Conservation (phyloP, 225 moss, liverwort and hornwort species). For the Takakia lepidozioides region DNA sequence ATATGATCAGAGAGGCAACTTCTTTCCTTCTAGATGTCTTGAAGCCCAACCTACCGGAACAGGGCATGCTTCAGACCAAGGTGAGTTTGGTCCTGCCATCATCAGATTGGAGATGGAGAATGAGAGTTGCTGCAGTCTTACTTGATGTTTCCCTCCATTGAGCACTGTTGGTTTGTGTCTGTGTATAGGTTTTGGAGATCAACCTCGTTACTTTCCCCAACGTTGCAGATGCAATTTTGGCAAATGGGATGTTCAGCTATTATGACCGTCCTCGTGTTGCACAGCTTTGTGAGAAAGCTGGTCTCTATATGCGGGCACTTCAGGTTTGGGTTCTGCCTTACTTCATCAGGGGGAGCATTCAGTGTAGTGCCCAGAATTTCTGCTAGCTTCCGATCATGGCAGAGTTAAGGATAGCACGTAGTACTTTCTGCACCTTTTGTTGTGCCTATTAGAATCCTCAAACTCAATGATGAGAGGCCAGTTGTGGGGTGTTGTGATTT, state of each 20-base stretch:
- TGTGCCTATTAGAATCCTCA: no score
- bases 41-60: slow-evolving; percentile 95
- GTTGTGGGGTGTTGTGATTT: no score
- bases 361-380: no score
- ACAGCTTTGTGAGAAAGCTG: slow-evolving; percentile 99
- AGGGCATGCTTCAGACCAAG: slow-evolving; percentile 96
- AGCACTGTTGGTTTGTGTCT: no score
- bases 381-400: no score
- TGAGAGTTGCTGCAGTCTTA: no score
- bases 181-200: slow-evolving; percentile 84
- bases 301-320: slow-evolving; percentile 97
- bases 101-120: no score
- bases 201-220: slow-evolving; percentile 98
- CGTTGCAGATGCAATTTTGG: slow-evolving; percentile 97
- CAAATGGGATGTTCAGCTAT: slow-evolving; percentile 95
- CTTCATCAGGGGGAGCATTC: no score
- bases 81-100: no score
- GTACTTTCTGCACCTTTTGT: not conserved
- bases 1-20: slow-evolving; percentile 98
- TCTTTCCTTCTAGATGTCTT: slow-evolving; percentile 94
- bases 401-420: no score
- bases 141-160: no score
- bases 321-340: slow-evolving; percentile 29
- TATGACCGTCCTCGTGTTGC: slow-evolving; percentile 97
- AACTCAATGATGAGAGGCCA: no score